These are phyloP conservation scores for Fusarium mexicanum DNA, from an alignment of 2,329 filamentous ascomycete genomes.

Conservation along the genomic window DNA sequence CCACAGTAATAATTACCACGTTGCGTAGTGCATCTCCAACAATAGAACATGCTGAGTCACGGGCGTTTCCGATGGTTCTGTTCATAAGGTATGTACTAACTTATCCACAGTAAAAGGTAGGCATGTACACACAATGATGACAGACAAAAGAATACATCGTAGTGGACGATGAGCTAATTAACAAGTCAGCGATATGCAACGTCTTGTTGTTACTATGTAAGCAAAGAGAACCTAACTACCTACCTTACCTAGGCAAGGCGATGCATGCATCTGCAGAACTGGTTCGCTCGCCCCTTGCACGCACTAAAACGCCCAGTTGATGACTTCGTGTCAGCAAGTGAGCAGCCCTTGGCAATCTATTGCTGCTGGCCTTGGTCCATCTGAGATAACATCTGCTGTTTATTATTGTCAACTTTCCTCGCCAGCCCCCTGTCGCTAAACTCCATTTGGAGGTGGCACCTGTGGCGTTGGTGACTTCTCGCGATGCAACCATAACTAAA, in stretches of 20 bases:
- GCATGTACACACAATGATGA: background rate
- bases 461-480: constrained; percentile 16
- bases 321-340: constrained; percentile 35
- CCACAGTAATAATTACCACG: background rate
- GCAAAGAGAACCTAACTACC: constrained; percentile 8
- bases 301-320: constrained; percentile 26
- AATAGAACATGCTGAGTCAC: background rate
- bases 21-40: constrained; percentile 3
- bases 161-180: constrained; percentile 1
- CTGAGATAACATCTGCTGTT: constrained; percentile 11
- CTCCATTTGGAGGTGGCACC: constrained; percentile 14
- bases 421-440: constrained; percentile 15
- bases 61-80: background rate
- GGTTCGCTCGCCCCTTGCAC: constrained; percentile 21
- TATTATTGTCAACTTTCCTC: constrained; percentile 37
- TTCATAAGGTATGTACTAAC: background rate
- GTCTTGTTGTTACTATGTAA: background rate
- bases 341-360: constrained; percentile 36
- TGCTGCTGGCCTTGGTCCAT: constrained; percentile 11
- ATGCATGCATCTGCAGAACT: constrained; percentile 13
- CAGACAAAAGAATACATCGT: background rate
- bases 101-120: background rate
- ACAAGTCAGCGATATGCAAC: constrained; percentile 7
- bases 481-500: constrained; percentile 4
- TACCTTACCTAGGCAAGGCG: background rate